Conservation (phyloP, 768 basidiomycete genomes). For the Termitomyces sp. region DNA sequence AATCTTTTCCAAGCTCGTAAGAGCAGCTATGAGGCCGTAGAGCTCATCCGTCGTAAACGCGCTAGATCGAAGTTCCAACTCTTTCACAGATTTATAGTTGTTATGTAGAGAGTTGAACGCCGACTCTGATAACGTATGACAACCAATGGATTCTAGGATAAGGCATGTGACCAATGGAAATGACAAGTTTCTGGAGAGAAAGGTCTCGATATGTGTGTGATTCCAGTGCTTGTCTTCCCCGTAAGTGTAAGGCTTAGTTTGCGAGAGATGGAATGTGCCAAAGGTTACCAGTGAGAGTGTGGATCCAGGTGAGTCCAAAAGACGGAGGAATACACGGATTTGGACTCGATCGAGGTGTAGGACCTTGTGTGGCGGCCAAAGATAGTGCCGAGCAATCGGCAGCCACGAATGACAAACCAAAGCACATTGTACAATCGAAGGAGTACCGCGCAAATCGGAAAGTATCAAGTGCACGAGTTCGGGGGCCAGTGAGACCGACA, state of each 20-base stretch:
- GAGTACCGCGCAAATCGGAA: neutral
- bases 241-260: neutral
- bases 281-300: neutral
- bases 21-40: too few species aligned
- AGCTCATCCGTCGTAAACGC: too few species aligned
- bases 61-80: too few species aligned
- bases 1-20: too few species aligned
- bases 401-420: neutral
- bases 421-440: neutral
- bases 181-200: neutral
- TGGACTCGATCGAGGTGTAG: neutral
- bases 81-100: neutral
- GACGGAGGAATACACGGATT: neutral
- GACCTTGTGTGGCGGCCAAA: neutral
- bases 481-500: neutral
- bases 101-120: neutral
- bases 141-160: neutral
- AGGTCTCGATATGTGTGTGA: neutral
- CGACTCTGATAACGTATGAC: neutral
- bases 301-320: neutral
- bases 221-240: neutral
- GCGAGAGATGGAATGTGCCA: neutral
- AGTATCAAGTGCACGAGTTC: neutral
- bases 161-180: neutral
- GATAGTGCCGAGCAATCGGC: neutral